Evolutionary conservation across 1,139 yeast genomes (phyloP), one percentile per base, ranked within the genome.

Genomic region (Entelexis paramagnoliae): DNA sequence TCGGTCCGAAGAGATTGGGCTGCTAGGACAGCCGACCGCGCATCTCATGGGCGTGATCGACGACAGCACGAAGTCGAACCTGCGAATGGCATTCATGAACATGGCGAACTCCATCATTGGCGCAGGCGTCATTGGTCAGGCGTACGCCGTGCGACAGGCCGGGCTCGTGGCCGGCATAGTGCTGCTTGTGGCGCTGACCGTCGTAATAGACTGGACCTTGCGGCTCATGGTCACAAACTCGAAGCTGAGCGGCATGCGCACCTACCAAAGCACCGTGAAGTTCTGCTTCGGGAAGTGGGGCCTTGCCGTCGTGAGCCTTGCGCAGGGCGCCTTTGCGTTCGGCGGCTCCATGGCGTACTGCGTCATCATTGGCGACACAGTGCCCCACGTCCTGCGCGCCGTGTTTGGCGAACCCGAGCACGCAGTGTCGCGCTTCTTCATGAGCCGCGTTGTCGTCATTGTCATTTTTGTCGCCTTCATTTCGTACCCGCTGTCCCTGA

Each of bases 291-390:
- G 97, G 0, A 73, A 71, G 28, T 58, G 71, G 26, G 97, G 97
- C 0, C 79, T 82, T 56, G 67, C 81, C 7, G 62, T 81, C 8
- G 79, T 89, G 38, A 71, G 89, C 20, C 62, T 83, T 4, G 79
- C 95, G 0, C 95, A 89, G 62, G 87, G 93, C 5, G 72, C 85
- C 7, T 89, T 89, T 72, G 96, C 96, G 1, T 82, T 87, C 62
- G 97, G 97, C 22, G 97, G 97, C 0, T 80, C 89, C 59, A 81
- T 88, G 75, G 96, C 96, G 2, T 89, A 87, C 67, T 84, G 95
- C 59, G 91, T 89, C 51, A 89, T 89, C 59, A 86, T 89, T 41
- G 97, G 97, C 20, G 97, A 89, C 63, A 86, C 96, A 0, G 81
- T 89, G 39, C 97, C 97, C 0, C 96, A 87, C 64, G 96, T 89